A percentile compares a stretch with the other conserved stretches of the same genome.
Conservation (phyloP, 768 basidiomycete genomes). For the Suillus occidentalis region DNA sequence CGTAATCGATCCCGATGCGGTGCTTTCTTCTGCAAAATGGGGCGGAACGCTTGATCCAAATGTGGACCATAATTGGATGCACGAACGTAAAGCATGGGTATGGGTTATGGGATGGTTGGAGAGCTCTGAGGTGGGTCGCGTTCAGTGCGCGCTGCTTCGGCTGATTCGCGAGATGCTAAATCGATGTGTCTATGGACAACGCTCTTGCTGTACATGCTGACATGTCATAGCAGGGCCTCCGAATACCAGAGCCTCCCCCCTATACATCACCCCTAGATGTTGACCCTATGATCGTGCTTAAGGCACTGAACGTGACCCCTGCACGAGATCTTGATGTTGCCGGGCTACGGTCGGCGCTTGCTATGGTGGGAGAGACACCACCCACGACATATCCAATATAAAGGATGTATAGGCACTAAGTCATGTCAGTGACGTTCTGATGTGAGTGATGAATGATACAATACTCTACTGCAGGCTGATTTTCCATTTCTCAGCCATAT, state of each 20-base stretch:
- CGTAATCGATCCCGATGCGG: slow-evolving; percentile 40
- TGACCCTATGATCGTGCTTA: slow-evolving; percentile 47
- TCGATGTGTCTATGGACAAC: slow-evolving; percentile 3
- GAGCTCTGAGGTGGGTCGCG: slow-evolving; percentile 39
- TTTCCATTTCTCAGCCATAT: neutral
- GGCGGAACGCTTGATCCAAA: slow-evolving; percentile 11
- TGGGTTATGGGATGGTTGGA: slow-evolving; percentile 64
- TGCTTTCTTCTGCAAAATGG: slow-evolving; percentile 16
- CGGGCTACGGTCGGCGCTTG: slow-evolving; percentile 25
- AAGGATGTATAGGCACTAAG: neutral
- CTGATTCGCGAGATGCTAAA: neutral
- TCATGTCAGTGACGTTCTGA: neutral
- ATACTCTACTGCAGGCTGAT: neutral
- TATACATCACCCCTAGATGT: slow-evolving; percentile 40
- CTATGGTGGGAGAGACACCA: slow-evolving; percentile 18
- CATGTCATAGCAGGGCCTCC: slow-evolving; percentile 34
- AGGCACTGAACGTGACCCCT: slow-evolving; percentile 51
- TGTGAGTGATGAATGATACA: neutral
- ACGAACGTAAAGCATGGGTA: slow-evolving; percentile 50
- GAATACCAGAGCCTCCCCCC: slow-evolving; percentile 44
- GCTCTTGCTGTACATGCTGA: neutral
- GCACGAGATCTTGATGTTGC: slow-evolving; percentile 44
- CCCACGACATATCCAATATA: slow-evolving; percentile 24
- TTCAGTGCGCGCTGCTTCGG: slow-evolving; percentile 3
- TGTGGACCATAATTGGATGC: slow-evolving; percentile 43